phyloP scores from a whole-genome alignment of 169 alveolate species.

The Plasmodium adleri region DNA sequence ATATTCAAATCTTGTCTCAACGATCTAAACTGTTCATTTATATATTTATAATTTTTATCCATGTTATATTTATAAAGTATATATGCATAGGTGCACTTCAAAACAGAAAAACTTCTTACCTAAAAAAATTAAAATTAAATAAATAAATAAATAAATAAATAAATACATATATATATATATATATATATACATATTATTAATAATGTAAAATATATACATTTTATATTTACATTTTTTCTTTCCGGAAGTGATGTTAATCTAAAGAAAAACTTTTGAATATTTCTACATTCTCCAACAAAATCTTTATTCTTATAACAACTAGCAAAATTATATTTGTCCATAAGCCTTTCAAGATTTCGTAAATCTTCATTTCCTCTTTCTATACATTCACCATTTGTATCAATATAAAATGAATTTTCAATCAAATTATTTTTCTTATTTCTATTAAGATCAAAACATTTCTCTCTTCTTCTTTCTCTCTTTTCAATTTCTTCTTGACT shows the following conservation, averaged over 20 bases:
- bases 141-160: background rate
- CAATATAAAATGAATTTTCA: constrained; percentile 14
- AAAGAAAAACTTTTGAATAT: constrained; percentile 87
- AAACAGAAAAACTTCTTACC: constrained; percentile 50
- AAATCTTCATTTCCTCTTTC: constrained; percentile 25
- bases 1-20: constrained; percentile 95
- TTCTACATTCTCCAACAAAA: constrained; percentile 84
- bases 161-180: background rate
- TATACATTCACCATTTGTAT: constrained; percentile 2
- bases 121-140: background rate
- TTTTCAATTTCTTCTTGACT: constrained; percentile 53
- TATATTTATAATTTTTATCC: constrained; percentile 85
- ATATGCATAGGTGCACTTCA: constrained; percentile 79
- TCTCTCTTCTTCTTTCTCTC: constrained; percentile 46
- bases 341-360: constrained; percentile 27
- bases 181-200: background rate
- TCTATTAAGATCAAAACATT: constrained; percentile 16
- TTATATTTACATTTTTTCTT: constrained; percentile 79
- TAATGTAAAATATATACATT: background rate
- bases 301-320: constrained; percentile 75
- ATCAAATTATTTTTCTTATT: constrained; percentile 14
- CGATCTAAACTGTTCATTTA: constrained; percentile 93
- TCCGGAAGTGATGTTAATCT: constrained; percentile 89
- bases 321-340: constrained; percentile 45
- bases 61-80: constrained; percentile 80